phyloP scores from a whole-genome alignment of 805 yeast species.

The Metschnikowia dekortorum region DNA sequence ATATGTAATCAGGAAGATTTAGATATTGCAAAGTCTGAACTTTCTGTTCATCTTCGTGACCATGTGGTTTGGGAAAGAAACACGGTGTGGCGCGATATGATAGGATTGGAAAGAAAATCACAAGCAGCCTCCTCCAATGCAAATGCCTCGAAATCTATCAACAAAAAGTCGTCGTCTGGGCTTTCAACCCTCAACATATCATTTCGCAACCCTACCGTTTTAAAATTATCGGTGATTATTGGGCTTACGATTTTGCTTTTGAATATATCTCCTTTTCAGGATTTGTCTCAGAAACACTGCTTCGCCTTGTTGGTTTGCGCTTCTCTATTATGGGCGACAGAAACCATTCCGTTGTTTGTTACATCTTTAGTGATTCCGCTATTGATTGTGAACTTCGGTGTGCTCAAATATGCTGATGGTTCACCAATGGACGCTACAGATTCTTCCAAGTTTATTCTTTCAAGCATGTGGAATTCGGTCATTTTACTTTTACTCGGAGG shows the following conservation, averaged over 20 bases:
- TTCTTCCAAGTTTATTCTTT: constrained; percentile 42
- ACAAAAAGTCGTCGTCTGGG: constrained; percentile 11
- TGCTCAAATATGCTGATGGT: constrained; percentile 48
- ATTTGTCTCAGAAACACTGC: constrained; percentile 64
- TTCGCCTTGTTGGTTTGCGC: constrained; percentile 60
- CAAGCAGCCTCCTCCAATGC: constrained; percentile 54
- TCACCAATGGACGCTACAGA: constrained; percentile 38
- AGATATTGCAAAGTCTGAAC: constrained; percentile 47
- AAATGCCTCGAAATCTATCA: neutral
- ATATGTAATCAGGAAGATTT: constrained; percentile 36
- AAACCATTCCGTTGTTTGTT: constrained; percentile 47
- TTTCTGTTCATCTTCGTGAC: constrained; percentile 53
- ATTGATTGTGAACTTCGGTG: constrained; percentile 42
- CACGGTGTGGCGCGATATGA: constrained; percentile 55
- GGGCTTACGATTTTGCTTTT: constrained; percentile 51
- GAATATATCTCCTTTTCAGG: constrained; percentile 55
- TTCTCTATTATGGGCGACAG: constrained; percentile 50
- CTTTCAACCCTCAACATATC: constrained; percentile 15
- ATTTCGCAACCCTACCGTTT: constrained; percentile 23
- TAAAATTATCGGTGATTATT: constrained; percentile 46
- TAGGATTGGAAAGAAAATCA: constrained; percentile 68
- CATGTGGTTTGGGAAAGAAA: constrained; percentile 55
- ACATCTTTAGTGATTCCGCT: constrained; percentile 48
- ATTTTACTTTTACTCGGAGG: constrained; percentile 50
- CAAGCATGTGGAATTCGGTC: constrained; percentile 52